These are phyloP conservation scores for Rubroboletus satanas DNA, from an alignment of 768 basidiomycete species.

Conservation along the genomic window DNA sequence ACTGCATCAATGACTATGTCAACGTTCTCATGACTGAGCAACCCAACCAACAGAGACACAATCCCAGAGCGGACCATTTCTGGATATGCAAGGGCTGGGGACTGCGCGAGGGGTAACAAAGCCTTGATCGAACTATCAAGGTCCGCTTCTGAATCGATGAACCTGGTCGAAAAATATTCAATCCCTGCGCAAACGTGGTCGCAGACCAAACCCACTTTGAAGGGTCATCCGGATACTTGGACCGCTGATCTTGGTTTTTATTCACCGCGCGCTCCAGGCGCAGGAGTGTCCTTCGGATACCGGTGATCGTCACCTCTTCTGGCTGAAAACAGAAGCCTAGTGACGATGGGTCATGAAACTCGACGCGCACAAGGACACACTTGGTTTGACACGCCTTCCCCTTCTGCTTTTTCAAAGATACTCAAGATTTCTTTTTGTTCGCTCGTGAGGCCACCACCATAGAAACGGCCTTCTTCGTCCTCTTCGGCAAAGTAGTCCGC, in stretches of 20 bases:
- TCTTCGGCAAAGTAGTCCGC: constrained; percentile 90
- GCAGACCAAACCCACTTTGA: constrained; percentile 57
- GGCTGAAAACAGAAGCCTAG: constrained; percentile 37
- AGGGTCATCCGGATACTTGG: constrained; percentile 92
- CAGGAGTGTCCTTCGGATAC: constrained; percentile 69
- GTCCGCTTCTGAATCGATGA: constrained; percentile 98
- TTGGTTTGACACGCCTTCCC: constrained; percentile 60
- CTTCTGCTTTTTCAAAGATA: constrained; percentile 80
- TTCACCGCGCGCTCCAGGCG: constrained; percentile 85
- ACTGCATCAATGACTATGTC: constrained; percentile 97
- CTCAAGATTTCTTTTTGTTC: constrained; percentile 95
- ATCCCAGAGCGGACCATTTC: constrained; percentile 80
- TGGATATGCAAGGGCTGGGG: constrained; percentile 78
- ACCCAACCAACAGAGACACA: constrained; percentile 66
- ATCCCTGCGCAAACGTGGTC: not conserved
- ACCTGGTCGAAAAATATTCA: constrained; percentile 47
- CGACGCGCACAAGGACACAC: constrained; percentile 41
- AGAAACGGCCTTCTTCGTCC: constrained; percentile 90
- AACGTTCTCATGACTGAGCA: constrained; percentile 92
- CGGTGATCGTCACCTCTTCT: constrained; percentile 64
- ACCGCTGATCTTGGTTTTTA: constrained; percentile 94
- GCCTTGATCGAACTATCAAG: constrained; percentile 84
- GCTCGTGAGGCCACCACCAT: constrained; percentile 86
- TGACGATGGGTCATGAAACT: not conserved
- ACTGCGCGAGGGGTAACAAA: constrained; percentile 85